Evolutionary conservation across 495 filamentous ascomycete species (phyloP).

Genomic region (Penicillium paradoxum): DNA sequence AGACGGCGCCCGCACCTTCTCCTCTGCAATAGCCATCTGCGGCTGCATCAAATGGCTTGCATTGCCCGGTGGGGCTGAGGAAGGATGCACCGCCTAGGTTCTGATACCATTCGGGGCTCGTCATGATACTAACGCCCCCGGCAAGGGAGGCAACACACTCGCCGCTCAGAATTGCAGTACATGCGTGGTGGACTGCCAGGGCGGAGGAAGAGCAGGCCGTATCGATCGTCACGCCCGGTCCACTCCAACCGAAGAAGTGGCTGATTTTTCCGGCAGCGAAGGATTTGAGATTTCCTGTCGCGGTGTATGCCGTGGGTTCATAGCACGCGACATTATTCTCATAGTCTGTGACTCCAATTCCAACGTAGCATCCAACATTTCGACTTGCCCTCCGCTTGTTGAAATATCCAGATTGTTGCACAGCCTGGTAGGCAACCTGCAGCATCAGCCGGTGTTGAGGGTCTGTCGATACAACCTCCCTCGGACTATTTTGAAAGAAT

Average conservation of each 20-base stretch:
- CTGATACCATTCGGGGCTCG: constrained; percentile 22
- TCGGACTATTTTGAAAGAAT: constrained; percentile 46
- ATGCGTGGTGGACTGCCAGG: constrained; percentile 35
- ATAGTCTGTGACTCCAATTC: constrained; percentile 27
- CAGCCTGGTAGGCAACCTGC: constrained; percentile 44
- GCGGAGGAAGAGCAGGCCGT: constrained; percentile 42
- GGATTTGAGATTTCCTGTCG: constrained; percentile 22
- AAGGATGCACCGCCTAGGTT: constrained; percentile 35
- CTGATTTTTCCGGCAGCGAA: constrained; percentile 27
- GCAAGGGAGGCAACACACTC: constrained; percentile 30
- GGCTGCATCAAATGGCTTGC: constrained; percentile 54
- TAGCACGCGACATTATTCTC: constrained; percentile 31
- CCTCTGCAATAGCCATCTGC: constrained; percentile 36
- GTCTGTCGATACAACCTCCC: constrained; percentile 46
- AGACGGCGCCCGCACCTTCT: constrained; percentile 32
- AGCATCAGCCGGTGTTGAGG: constrained; percentile 49
- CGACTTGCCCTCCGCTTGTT: not conserved
- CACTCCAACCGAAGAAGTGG: constrained; percentile 39
- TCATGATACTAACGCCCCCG: constrained; percentile 38
- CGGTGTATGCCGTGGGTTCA: constrained; percentile 29
- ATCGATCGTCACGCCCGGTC: constrained; percentile 34
- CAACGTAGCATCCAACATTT: constrained; percentile 29
- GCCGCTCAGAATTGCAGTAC: constrained; percentile 23
- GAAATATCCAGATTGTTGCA: constrained; percentile 40
- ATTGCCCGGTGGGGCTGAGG: constrained; percentile 48